phyloP scores from a whole-genome alignment of 2,329 filamentous ascomycete genomes.

The Leptographium radiaticola region DNA sequence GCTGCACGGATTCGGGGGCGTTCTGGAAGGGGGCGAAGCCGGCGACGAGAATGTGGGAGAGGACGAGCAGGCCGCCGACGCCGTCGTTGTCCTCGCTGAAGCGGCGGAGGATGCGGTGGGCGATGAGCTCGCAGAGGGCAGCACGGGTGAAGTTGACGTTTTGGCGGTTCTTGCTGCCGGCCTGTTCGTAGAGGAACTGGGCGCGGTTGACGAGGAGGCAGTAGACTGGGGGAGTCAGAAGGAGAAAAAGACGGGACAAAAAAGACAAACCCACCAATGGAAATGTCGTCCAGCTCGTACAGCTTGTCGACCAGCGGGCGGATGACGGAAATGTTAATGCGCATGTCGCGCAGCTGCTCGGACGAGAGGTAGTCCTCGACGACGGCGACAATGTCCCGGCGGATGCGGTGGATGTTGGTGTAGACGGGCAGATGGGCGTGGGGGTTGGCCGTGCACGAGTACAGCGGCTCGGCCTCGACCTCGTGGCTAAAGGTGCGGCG shows the following conservation, averaged over 20 bases:
- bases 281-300: constrained; percentile 67
- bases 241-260: neutral
- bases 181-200: constrained; percentile 68
- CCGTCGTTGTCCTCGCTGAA: constrained; percentile 69
- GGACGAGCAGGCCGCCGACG: constrained; percentile 53
- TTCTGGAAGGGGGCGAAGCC: constrained; percentile 81
- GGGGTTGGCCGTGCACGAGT: constrained; percentile 41
- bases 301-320: constrained; percentile 74
- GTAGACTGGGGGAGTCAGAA: constrained; percentile 41
- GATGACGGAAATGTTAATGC: constrained; percentile 70
- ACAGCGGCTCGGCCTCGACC: constrained; percentile 28
- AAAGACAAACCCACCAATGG: constrained; percentile 38
- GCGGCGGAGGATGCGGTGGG: constrained; percentile 61
- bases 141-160: constrained; percentile 71
- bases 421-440: constrained; percentile 58
- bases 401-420: constrained; percentile 62
- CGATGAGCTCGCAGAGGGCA: constrained; percentile 67
- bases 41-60: constrained; percentile 69
- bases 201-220: constrained; percentile 71
- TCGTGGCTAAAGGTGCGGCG: constrained; percentile 23
- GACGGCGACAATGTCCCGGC: constrained; percentile 48
- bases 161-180: constrained; percentile 61
- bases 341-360: constrained; percentile 66
- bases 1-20: constrained; percentile 53
- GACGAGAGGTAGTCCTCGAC: constrained; percentile 52